Percentiles rank a stretch among this genome's conserved stretches.
Conservation (phyloP, 306 rosid genomes). For the Dicorynia guianensis region DNA sequence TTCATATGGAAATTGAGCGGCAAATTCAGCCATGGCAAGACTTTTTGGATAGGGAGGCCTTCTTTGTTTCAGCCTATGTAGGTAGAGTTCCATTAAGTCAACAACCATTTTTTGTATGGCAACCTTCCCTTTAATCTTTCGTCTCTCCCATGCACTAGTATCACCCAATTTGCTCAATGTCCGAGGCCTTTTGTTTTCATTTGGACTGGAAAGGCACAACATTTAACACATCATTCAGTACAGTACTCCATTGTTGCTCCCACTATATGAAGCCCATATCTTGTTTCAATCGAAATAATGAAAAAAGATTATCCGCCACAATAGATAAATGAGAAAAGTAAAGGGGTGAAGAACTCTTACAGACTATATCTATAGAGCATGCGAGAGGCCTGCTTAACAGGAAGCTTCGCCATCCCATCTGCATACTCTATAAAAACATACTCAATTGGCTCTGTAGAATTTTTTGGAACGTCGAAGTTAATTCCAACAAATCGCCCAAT, state of each 20-base stretch:
- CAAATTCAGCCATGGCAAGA: slow-evolving; percentile 60
- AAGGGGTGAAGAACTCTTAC: slow-evolving; percentile 51
- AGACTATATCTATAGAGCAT: slow-evolving; percentile 90
- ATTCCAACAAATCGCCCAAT: slow-evolving; percentile 89
- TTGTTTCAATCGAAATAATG: background rate
- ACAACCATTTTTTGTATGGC: slow-evolving; percentile 99
- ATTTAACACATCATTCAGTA: slow-evolving; percentile 25
- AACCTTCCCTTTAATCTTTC: slow-evolving; percentile 85
- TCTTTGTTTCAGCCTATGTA: slow-evolving; percentile 88
- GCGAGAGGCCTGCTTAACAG: slow-evolving; percentile 85
- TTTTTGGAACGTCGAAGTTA: slow-evolving; percentile 69
- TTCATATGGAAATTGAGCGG: slow-evolving; percentile 69
- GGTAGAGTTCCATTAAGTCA: slow-evolving; percentile 93
- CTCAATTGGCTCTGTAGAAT: slow-evolving; percentile 59
- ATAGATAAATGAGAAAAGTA: background rate
- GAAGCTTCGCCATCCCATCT: slow-evolving; percentile 97
- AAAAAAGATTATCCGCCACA: slow-evolving; percentile 18
- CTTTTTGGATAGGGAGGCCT: slow-evolving; percentile 74
- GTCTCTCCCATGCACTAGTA: slow-evolving; percentile 78
- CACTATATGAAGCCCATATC: background rate
- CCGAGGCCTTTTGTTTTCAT: slow-evolving; percentile 78
- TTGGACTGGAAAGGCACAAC: slow-evolving; percentile 69
- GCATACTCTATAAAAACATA: slow-evolving; percentile 92
- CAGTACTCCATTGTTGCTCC: slow-evolving; percentile 15
- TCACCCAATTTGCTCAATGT: slow-evolving; percentile 86